Percentiles rank a stretch among this genome's conserved stretches.
phyloP scores from a whole-genome alignment of 352 stramenopile genomes.

The Globisporangium recalcitrans region DNA sequence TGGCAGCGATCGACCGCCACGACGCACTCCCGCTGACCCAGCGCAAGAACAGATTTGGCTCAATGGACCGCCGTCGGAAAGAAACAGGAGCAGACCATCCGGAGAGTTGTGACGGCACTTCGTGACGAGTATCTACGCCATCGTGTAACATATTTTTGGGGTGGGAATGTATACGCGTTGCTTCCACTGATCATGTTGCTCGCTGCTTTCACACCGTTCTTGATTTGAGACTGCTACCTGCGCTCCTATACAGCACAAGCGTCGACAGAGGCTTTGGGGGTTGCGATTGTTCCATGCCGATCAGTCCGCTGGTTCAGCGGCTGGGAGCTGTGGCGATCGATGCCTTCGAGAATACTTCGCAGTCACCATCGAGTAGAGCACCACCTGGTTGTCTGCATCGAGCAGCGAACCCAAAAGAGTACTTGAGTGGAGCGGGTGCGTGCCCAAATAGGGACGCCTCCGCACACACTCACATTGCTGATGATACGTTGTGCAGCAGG shows the following conservation, averaged over 20 bases:
- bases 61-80: not conserved
- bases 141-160: not conserved
- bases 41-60: not conserved
- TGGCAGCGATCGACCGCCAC: conserved; percentile 2
- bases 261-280: not conserved
- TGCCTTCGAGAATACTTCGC: too few relatives aligned
- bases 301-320: not conserved
- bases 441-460: too few relatives aligned
- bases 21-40: not conserved
- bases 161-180: too few relatives aligned
- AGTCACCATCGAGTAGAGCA: not conserved
- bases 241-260: not conserved
- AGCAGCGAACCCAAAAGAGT: not conserved
- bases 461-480: too few relatives aligned
- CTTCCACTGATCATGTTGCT: too few relatives aligned
- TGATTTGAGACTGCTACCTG: too few relatives aligned
- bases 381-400: not conserved
- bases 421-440: too few relatives aligned
- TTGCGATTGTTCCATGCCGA: not conserved
- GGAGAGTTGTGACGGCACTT: not conserved
- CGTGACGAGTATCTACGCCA: not conserved
- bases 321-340: not conserved
- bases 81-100: not conserved
- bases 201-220: too few relatives aligned
- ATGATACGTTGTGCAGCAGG: too few relatives aligned